Base-by-base conservation (phyloP, 2,329 filamentous ascomycete genomes). In the Exophiala calicioides region DNA sequence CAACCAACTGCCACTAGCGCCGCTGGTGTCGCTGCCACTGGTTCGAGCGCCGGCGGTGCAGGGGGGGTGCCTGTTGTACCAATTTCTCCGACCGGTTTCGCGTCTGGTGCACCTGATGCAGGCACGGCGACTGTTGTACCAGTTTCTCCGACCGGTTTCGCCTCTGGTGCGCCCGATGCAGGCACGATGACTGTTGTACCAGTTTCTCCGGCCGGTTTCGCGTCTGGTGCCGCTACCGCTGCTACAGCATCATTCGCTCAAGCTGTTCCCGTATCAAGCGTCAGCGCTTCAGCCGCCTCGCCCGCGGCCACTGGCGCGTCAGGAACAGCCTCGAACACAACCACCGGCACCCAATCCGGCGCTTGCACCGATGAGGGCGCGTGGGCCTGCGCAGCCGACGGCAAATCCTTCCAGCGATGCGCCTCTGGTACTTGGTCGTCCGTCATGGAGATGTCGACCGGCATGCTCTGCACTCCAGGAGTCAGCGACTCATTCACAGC, bases 321-420 rank as follows among this genome's bases (percentile, higher is more conserved):
- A 40, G 58, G 58, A 24, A 40, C 38, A 13, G 42, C 44, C 27
- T 35, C 57, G 9, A 37, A 40, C 4, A 29, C 19, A 19, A 65
- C 68, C 30, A 58, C 57, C 44, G 60, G 62, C 36, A 56, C 62
- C 16, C 60, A 68, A 5, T 72, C 71, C 23, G 65, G 71, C 10
- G 43, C 71, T 15, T 84, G 81, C 67, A 64, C 60, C 24, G 47
- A 65, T 3, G 79, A 84, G 57, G 81, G 81, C 15, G 57, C 64
- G 12, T 84, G 78, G 78, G 77, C 79, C 65, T 84, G 81, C 60
- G 66, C 81, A 19, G 69, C 66, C 13, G 55, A 56, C 27, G 79
- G 79, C 38, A 66, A 63, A 18, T 69, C 73, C 38, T 84, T 81
- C 71, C 80, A 84, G 66, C 79, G 79, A 45, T 84, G 81, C 57